Base-by-base conservation (phyloP, 2,329 filamentous ascomycete species). In the Trichoderma oligosporum region DNA sequence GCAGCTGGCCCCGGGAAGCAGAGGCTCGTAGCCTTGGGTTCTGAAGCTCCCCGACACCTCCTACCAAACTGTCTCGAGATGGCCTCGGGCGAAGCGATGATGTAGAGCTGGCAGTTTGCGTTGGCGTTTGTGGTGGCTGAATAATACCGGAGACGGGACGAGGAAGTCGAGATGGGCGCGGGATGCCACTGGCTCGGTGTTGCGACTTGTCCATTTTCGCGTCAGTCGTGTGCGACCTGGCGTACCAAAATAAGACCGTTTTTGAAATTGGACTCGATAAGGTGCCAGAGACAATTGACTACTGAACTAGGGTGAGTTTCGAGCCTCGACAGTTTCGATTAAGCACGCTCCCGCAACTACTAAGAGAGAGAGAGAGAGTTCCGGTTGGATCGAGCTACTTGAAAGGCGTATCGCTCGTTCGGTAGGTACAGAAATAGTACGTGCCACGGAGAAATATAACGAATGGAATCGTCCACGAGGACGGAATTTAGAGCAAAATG, bases 1-100 rank as follows among this genome's bases (percentile, higher is more conserved):
- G 68, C 33, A 77, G 66, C 59, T 70, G 74, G 58, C 72, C 71
- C 54, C 73, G 70, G 3, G 77, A 76, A 44, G 72, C 53, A n/a
- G 73, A 66, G 24, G 71, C 59, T 27, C 76, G 73, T 11, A 78
- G 68, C 54, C 74, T 74, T 14, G 75, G 73, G 44, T 71, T 72
- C 58, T 71, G 71, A 41, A 76, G 61, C 25, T 73, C 71, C 18
- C 64, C 65, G 39, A 56, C 62, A 5, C 61, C 39, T 46, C 46
- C 58, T 4, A 57, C 49, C 11, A 70, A 57, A 36, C 63, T 67
- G 27, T 72, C 69, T 33, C 66, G 62, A 1, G 71, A 71, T 4
- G 69, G 62, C 3, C 63, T 61, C 16, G 66, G 60, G 4, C 70
- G 68, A 57, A 71, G 57, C 8, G 70, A 67, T 3, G 70, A 67